Base-by-base conservation (phyloP, 179 eudicot genomes). In the Carnegiea gigantea region DNA sequence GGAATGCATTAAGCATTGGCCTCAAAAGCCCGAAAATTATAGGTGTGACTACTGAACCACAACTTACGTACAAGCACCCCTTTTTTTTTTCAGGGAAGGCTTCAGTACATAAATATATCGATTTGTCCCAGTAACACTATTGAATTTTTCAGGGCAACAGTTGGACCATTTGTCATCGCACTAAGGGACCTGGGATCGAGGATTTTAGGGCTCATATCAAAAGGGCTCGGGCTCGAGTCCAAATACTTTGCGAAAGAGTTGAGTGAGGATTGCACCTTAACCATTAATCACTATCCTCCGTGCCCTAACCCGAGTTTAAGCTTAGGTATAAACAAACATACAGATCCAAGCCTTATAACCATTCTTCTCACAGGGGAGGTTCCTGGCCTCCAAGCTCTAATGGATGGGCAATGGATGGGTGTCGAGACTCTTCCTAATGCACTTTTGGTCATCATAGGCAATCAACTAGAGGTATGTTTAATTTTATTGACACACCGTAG, bases 1-100 rank as follows among this genome's bases (percentile, higher is more conserved):
- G 28, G 88, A 90, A 60, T 77, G 86, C 85, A 51, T 84, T 8
- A 84, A 83, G 73, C 67, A 28, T 75, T 90, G 90, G 93, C 91
- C 93, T 62, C 82, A 83, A 64, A 89, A 86, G 30, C 93, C 92
- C 6, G 9, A 81, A 38, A 84, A 80, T 64, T 90, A 85, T 54
- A 85, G 88, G 92, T 90, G 3, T 21, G 1, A 70, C 14, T 14
- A 26, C 60, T 14, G 6, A 0, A 33, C 57, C 57, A 24, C 18
- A 57, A 57, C 62, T 57, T 20, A 15, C 14, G 18, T 3, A 51
- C 57, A 11, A 51, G 17, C 17, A 5, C 53, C 14, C 18, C 9
- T 15, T 17, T 23, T 15, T 17, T 23, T 17, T 26, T 23, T 20
- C 1, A 11, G 40, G 30, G 3, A 33, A 1, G 21, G 6, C 17